These are phyloP conservation scores for Thielaviopsis punctulata DNA, from an alignment of 2,329 filamentous ascomycete species.

Conservation along the genomic window DNA sequence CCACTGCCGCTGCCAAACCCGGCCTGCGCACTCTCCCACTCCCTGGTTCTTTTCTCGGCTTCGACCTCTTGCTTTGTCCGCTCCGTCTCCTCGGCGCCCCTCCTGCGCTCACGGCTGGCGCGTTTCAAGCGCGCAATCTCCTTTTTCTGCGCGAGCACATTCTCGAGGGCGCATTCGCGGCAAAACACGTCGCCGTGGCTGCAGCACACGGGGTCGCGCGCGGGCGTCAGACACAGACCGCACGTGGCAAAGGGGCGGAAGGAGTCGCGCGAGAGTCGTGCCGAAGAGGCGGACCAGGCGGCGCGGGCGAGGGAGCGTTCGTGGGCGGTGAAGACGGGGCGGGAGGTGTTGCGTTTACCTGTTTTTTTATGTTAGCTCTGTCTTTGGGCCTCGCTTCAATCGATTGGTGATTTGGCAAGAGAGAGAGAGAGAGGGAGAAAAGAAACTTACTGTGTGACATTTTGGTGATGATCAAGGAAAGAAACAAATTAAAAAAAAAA, in stretches of 20 bases:
- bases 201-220: slow-evolving; percentile 71
- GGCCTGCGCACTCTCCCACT: slow-evolving; percentile 75
- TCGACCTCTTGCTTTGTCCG: slow-evolving; percentile 53
- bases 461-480: slow-evolving; percentile 2
- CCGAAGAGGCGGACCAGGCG: slow-evolving; percentile 65
- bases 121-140: slow-evolving; percentile 66
- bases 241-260: slow-evolving; percentile 87
- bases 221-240: slow-evolving; percentile 66
- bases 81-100: slow-evolving; percentile 29
- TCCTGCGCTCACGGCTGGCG: slow-evolving; percentile 20
- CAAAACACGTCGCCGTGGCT: slow-evolving; percentile 81
- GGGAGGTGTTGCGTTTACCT: slow-evolving; percentile 79
- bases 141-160: slow-evolving; percentile 79
- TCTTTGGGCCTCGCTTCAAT: too few species aligned
- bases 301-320: slow-evolving; percentile 70
- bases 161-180: slow-evolving; percentile 78
- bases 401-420: too few species aligned
- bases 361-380: neutral
- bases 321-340: slow-evolving; percentile 84
- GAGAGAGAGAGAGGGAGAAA: neutral
- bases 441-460: slow-evolving; percentile 34
- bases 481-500: neutral
- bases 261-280: slow-evolving; percentile 75
- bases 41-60: slow-evolving; percentile 39
- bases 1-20: slow-evolving; percentile 30